A percentile compares a stretch with the other conserved stretches of the same genome.
These are phyloP conservation scores for Fusarium sp. DNA, from an alignment of 2,329 filamentous ascomycete species.

Conservation along the genomic window DNA sequence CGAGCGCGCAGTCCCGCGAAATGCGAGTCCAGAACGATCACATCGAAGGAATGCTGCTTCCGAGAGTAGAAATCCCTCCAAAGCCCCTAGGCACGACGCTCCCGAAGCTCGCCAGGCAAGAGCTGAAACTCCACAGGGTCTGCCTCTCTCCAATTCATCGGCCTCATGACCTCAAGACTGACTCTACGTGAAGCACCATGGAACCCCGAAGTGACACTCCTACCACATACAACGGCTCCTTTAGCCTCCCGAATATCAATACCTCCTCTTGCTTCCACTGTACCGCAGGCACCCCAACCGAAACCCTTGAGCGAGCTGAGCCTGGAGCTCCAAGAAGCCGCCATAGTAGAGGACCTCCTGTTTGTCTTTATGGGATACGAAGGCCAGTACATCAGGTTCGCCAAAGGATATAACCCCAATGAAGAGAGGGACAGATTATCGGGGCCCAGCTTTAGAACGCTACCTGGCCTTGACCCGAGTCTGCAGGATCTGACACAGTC, in stretches of 20 bases:
- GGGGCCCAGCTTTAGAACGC: constrained; percentile 84
- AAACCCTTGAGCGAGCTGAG: constrained; percentile 80
- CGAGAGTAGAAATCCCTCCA: constrained; percentile 56
- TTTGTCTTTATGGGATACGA: constrained; percentile 99
- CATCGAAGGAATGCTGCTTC: constrained; percentile 57
- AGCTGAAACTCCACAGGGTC: constrained; percentile 66
- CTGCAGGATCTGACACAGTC: constrained; percentile 87
- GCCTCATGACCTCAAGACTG: constrained; percentile 28
- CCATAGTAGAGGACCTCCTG: constrained; percentile 88
- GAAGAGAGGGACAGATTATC: constrained; percentile 89
- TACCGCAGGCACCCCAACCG: constrained; percentile 77
- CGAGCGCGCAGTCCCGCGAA: constrained; percentile 71
- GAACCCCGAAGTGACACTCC: constrained; percentile 83
- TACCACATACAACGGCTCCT: constrained; percentile 77
- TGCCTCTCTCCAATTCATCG: constrained; percentile 30
- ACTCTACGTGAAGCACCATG: constrained; percentile 65
- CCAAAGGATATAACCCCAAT: constrained; percentile 82
- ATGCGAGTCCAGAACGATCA: constrained; percentile 70
- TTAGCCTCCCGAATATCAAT: constrained; percentile 74
- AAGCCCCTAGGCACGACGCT: constrained; percentile 58
- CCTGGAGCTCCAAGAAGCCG: constrained; percentile 85
- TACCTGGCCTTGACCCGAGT: constrained; percentile 89
- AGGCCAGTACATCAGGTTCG: constrained; percentile 95
- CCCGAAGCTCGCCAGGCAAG: constrained; percentile 60
- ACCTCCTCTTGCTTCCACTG: constrained; percentile 81